These are phyloP conservation scores for Aspergillus clavatus DNA, from an alignment of 2,329 filamentous ascomycete species.

Conservation along the genomic window DNA sequence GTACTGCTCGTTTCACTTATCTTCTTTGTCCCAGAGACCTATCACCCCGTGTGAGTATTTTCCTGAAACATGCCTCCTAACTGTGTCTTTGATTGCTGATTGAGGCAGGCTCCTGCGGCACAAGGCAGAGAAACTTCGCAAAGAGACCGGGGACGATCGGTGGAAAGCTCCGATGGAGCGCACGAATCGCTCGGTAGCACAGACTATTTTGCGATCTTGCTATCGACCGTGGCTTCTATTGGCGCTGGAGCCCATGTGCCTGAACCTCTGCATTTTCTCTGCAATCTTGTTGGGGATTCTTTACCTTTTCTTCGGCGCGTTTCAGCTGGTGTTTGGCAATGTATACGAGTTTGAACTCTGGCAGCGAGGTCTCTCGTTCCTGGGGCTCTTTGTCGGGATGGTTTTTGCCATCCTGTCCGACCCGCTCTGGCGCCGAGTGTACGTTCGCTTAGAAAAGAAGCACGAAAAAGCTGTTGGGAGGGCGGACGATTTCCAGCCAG, in stretches of 20 bases:
- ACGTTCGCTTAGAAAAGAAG: constrained; percentile 38
- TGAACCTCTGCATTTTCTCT: constrained; percentile 75
- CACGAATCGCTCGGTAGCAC: constrained; percentile 60
- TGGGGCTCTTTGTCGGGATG: constrained; percentile 51
- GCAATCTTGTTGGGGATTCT: constrained; percentile 81
- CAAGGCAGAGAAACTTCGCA: constrained; percentile 66
- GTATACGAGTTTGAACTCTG: constrained; percentile 74
- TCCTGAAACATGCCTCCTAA: not conserved
- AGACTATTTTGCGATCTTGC: constrained; percentile 55
- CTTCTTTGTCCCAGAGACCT: constrained; percentile 80
- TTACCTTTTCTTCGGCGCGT: constrained; percentile 88
- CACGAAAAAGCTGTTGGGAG: constrained; percentile 31
- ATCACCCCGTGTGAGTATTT: constrained; percentile 52
- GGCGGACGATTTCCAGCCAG: constrained; percentile 63
- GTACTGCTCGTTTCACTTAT: constrained; percentile 59
- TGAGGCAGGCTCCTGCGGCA: constrained; percentile 54
- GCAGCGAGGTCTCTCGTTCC: constrained; percentile 73
- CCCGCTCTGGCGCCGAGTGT: constrained; percentile 45
- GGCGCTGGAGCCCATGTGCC: constrained; percentile 76
- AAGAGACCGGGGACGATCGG: constrained; percentile 70
- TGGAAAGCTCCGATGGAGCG: constrained; percentile 77
- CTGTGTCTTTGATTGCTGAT: constrained; percentile 45
- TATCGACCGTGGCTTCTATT: constrained; percentile 72
- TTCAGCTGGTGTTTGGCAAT: constrained; percentile 69
- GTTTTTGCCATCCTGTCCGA: constrained; percentile 42